These are phyloP conservation scores for Nicotiana rustica DNA, from an alignment of 305 asterid genomes.

Conservation along the genomic window DNA sequence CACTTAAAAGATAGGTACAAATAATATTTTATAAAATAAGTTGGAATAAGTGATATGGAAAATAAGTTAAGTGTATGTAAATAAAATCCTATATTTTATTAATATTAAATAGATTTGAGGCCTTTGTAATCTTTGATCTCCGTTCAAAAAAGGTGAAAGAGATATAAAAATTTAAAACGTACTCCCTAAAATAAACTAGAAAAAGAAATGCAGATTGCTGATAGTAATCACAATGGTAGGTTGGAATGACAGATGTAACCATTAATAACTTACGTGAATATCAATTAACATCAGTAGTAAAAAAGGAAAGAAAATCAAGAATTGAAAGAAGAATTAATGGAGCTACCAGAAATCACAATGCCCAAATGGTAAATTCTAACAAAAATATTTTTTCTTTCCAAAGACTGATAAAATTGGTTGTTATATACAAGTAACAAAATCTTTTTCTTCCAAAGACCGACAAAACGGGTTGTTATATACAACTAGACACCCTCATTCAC, in stretches of 20 bases:
- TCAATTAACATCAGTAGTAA: background rate
- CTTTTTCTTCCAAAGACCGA: constrained; percentile 10
- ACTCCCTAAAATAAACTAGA: background rate
- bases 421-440: background rate
- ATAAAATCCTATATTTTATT: too few species aligned
- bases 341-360: constrained; percentile 11
- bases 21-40: background rate
- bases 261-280: background rate
- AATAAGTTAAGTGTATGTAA: too few species aligned
- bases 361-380: background rate
- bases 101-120: too few species aligned
- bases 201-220: background rate
- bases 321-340: background rate
- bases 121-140: too few species aligned
- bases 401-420: background rate
- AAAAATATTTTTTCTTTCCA: constrained; percentile 18
- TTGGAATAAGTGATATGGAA: background rate
- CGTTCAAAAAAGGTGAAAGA: too few species aligned
- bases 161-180: too few species aligned
- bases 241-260: background rate
- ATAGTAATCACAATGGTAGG: background rate
- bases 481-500: background rate
- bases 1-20: background rate
- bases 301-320: background rate
- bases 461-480: background rate